A percentile compares a stretch with the other conserved stretches of the same genome.
These are phyloP conservation scores for Suhomyces prunicola DNA, from an alignment of 805 yeast genomes.

Conservation along the genomic window DNA sequence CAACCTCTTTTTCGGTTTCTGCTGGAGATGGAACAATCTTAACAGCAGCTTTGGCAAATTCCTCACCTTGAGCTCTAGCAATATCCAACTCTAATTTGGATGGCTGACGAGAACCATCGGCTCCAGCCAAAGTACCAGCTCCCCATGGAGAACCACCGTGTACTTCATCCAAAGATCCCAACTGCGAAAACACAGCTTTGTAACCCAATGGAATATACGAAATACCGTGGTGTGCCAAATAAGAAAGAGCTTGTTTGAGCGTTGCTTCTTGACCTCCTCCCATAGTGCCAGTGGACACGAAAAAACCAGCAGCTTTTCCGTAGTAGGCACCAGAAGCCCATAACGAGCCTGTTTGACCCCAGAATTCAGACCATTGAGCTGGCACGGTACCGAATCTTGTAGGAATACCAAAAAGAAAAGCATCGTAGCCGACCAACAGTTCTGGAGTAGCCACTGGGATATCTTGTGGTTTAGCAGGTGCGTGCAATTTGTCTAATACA, in stretches of 20 bases:
- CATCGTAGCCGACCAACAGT: slow-evolving; percentile 62
- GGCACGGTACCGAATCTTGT: slow-evolving; percentile 77
- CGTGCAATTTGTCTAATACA: slow-evolving; percentile 60
- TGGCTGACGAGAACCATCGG: slow-evolving; percentile 73
- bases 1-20: neutral
- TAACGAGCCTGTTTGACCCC: slow-evolving; percentile 73
- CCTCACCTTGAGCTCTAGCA: slow-evolving; percentile 65
- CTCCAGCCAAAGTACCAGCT: slow-evolving; percentile 74
- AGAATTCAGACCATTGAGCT: slow-evolving; percentile 71
- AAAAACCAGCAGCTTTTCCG: slow-evolving; percentile 74
- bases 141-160: slow-evolving; percentile 91
- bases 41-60: slow-evolving; percentile 49
- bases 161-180: slow-evolving; percentile 58
- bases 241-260: slow-evolving; percentile 53
- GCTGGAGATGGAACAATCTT: slow-evolving; percentile 18
- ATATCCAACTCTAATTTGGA: slow-evolving; percentile 59
- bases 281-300: slow-evolving; percentile 66
- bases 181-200: slow-evolving; percentile 50
- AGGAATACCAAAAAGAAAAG: slow-evolving; percentile 74
- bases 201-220: slow-evolving; percentile 77
- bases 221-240: slow-evolving; percentile 44
- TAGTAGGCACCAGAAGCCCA: slow-evolving; percentile 69
- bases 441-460: slow-evolving; percentile 59
- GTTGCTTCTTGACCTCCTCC: slow-evolving; percentile 83
- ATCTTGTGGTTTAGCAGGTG: slow-evolving; percentile 55